Base-by-base conservation (phyloP, 306 rosid genomes). In the Astragalus glycyphyllos region DNA sequence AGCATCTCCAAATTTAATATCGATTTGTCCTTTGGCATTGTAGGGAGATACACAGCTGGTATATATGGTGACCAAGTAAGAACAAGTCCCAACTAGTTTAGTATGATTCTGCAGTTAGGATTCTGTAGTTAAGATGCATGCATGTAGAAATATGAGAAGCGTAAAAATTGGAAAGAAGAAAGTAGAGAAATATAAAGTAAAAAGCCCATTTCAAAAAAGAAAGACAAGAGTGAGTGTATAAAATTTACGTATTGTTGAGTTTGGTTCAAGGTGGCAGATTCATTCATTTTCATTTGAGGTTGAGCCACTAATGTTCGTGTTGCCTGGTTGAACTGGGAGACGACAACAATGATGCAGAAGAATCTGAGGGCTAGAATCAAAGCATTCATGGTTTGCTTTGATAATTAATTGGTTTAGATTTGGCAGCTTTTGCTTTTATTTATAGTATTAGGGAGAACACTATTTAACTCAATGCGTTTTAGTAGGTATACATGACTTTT, bases 1-100 rank as follows among this genome's bases (percentile, higher is more conserved):
- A 68, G 89, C 96, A 61, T 92, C 98, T 6, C 97, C 96, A 54
- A 92, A 92, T 4, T 81, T 2, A 64, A 87, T 77, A 70, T 92
- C 82, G 72, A 90, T 86, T 11, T 53, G 77, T 63, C 88, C 96
- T 69, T 88, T 83, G 1, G 98, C 89, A 67, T 86, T 79, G 8
- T 56, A 49, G 29, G 92, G 66, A 35, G 98, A 92, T 26, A 64
- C 53, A 60, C 91, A 90, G 73, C 98, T 92, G 20, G 98, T 90
- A 71, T n/a, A 82, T 46, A 90, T 85, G 26, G 80, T 53, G 1
- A 86, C 88, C 1, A 75, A 59, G 88, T 69, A 92, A n/a, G 84
- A 71, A 45, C 96, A 92, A 73, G 80, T 76, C 37, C 74, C 73
- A 47, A 74, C 16, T 5, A 8, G 8, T 37, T 4, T 37, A 37